phyloP scores from a whole-genome alignment of 768 basidiomycete species.

The Candolleomyces efflorescens region DNA sequence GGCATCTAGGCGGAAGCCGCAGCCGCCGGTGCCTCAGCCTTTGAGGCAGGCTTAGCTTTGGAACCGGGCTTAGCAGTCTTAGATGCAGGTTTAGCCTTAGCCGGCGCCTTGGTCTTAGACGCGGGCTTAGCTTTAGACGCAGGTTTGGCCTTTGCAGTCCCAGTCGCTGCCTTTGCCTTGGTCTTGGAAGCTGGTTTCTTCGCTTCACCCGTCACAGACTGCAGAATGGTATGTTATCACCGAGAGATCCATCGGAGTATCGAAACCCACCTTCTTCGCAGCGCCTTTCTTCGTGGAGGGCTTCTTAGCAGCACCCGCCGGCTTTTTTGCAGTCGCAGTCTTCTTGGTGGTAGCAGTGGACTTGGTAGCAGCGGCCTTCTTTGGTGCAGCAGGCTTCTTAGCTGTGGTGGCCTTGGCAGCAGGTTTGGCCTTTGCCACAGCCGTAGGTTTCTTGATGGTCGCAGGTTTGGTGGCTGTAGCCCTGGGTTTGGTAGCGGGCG shows the following conservation, averaged over 20 bases:
- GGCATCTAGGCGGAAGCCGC: slow-evolving; percentile 30
- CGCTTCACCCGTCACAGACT: slow-evolving; percentile 36
- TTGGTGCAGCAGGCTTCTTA: slow-evolving; percentile 15
- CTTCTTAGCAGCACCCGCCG: slow-evolving; percentile 6
- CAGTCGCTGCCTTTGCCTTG: slow-evolving; percentile 24
- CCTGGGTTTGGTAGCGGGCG: slow-evolving; percentile 13
- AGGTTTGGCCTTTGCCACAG: slow-evolving; percentile 11
- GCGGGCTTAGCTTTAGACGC: slow-evolving; percentile 21
- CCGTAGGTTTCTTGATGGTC: slow-evolving; percentile 14
- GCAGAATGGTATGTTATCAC: slow-evolving; percentile 11
- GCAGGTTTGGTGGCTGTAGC: slow-evolving; percentile 16
- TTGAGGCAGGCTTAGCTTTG: slow-evolving; percentile 23
- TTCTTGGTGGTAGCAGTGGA: slow-evolving; percentile 21
- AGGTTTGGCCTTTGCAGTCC: slow-evolving; percentile 13
- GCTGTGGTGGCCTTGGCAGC: slow-evolving; percentile 11
- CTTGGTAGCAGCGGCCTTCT: slow-evolving; percentile 26
- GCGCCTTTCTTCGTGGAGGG: slow-evolving; percentile 15
- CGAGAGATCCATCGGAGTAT: slow-evolving; percentile 10
- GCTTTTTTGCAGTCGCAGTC: slow-evolving; percentile 8
- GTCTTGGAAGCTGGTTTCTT: slow-evolving; percentile 32
- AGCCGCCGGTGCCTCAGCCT: slow-evolving; percentile 9
- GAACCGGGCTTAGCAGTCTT: slow-evolving; percentile 23
- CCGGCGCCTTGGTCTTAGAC: slow-evolving; percentile 24
- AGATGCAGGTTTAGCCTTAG: slow-evolving; percentile 29
- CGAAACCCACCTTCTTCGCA: slow-evolving; percentile 9